Base-by-base conservation (phyloP, 441 rosid genomes). In the Arabidopsis hybrid region DNA sequence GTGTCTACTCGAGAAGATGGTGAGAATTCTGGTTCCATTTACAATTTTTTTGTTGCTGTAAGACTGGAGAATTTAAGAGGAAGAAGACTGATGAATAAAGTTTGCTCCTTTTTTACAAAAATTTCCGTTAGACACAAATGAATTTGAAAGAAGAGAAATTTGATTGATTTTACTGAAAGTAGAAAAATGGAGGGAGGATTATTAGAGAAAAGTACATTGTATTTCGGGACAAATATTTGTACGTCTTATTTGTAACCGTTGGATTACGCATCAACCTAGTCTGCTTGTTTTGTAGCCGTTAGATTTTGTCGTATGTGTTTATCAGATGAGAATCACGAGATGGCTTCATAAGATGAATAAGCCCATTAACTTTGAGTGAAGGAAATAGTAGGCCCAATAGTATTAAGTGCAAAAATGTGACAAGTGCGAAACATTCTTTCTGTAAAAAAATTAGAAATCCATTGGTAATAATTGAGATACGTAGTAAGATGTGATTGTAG, bases 321-420 rank as follows among this genome's bases (percentile, higher is more conserved):
- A 2, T 31, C 11, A 8, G 32, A 4, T 4, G 45, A 9, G 8
- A 53, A 5, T 14, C 8, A 3, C 1, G 12, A 11, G 52, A n/a
- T 60, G 32, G 46, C 13, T 42, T 18, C 12, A 12, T 42, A 46
- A 40, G 61, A 18, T 42, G 4, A 42, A 12, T 42, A 46, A 40
- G 61, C 75, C 68, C 76, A 72, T 29, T 12, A 1, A 55, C 76
- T 17, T 34, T 72, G 5, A 16, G 0, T 18, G 11, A 39, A 49
- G 4, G 3, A 9, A 39, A n/a, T 17, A 8, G 1, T n/a, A 55
- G 32, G 57, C 71, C 64, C 21, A 43, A 32, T 42, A 14, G 8
- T 60, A 14, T 7, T 45, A n/a, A 16, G 53, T 9, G 31, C 5
- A 3, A 17, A 26, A 26, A 5, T 2, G 5, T 59, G 9, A 18